These are phyloP conservation scores for Boehmeria nivea DNA, from an alignment of 306 rosid genomes.

Conservation along the genomic window DNA sequence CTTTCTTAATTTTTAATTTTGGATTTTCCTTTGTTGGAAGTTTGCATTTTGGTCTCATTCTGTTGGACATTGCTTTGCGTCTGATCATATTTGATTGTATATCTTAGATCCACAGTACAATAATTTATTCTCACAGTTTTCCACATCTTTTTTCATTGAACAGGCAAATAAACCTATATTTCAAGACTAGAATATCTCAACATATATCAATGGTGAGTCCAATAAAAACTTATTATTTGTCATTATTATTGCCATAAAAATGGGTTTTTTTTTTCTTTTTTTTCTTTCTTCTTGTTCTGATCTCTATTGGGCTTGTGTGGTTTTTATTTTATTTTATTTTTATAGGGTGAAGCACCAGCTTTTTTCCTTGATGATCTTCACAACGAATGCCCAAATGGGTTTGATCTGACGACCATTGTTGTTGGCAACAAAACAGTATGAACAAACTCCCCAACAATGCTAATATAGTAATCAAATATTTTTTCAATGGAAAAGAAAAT, in stretches of 20 bases:
- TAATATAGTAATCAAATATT: conserved; percentile 16
- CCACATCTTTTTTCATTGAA: conserved; percentile 20
- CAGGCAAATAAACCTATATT: conserved; percentile 65
- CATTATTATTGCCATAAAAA: conserved; percentile 15
- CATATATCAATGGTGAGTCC: conserved; percentile 56
- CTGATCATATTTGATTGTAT: conserved; percentile 15
- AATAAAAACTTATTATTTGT: not conserved
- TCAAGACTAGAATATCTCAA: conserved; percentile 28
- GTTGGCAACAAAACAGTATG: conserved; percentile 72
- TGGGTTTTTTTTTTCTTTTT: conserved; percentile 17
- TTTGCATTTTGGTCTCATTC: conserved; percentile 12
- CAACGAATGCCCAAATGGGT: conserved; percentile 43
- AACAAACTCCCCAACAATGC: conserved; percentile 7
- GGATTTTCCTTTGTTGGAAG: conserved; percentile 18
- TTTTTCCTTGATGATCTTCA: conserved; percentile 59
- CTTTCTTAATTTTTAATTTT: not conserved
- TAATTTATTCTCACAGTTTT: conserved; percentile 30
- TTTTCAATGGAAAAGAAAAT: conserved; percentile 5
- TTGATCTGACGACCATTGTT: conserved; percentile 39
- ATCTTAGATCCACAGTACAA: conserved; percentile 36
- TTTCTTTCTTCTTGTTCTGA: conserved; percentile 9
- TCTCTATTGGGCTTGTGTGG: conserved; percentile 31
- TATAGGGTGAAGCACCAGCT: conserved; percentile 86
- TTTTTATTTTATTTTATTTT: too few species aligned
- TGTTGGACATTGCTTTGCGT: conserved; percentile 1